Evolutionary conservation across 495 filamentous ascomycete species (phyloP).

Genomic region (Talaromyces ruber): DNA sequence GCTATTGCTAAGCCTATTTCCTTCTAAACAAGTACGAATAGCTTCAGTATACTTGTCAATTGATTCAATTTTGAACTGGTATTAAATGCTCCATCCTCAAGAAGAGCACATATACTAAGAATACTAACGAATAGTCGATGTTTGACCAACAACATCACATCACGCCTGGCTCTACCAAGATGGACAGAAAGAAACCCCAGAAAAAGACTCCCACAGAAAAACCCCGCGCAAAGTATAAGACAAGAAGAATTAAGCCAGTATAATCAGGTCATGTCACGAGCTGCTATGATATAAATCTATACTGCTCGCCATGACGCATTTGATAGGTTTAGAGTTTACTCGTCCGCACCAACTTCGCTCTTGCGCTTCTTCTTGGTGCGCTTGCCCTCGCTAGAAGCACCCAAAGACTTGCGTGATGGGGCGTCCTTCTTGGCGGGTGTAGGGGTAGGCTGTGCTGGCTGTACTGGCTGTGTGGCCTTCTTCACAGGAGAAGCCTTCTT

Average conservation of each 20-base stretch:
- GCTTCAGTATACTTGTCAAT: not conserved
- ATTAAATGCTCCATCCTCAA: not conserved
- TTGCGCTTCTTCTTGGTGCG: slow-evolving; percentile 61
- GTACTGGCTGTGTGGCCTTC: slow-evolving; percentile 22
- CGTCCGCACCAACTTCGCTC: slow-evolving; percentile 32
- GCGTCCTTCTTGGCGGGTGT: slow-evolving; percentile 29
- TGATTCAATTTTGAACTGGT: not conserved
- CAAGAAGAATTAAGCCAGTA: not conserved
- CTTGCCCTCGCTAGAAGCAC: slow-evolving; percentile 34
- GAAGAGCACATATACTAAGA: no score
- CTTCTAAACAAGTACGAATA: not conserved
- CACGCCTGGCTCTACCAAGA: not conserved
- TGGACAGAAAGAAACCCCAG: not conserved
- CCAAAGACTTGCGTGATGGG: slow-evolving; percentile 44
- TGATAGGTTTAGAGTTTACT: slow-evolving; percentile 10
- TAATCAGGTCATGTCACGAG: not conserved
- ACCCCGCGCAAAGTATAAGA: not conserved
- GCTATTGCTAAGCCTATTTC: not conserved
- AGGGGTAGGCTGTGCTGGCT: no score
- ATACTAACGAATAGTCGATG: not conserved
- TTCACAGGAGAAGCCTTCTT: slow-evolving; percentile 34
- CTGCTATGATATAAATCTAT: not conserved
- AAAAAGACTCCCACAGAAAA: not conserved
- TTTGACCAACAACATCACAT: not conserved
- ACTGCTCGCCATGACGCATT: not conserved